phyloP scores from a whole-genome alignment of 306 rosid genomes.

The Rosa chinensis region DNA sequence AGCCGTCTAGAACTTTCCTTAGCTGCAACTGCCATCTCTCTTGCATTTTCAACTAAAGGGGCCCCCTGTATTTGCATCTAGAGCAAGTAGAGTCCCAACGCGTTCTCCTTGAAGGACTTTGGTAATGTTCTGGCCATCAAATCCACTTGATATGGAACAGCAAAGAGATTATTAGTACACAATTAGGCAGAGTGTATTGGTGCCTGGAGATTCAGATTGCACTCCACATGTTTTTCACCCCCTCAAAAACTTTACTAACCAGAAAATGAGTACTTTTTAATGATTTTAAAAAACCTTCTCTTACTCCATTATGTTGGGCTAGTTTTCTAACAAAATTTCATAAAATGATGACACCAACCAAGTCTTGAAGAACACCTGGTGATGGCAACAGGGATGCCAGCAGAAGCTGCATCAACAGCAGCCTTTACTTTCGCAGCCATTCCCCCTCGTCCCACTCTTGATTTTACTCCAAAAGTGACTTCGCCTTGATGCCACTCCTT shows the following conservation, averaged over 20 bases:
- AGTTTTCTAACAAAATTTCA: neutral
- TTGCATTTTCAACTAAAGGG: slow-evolving; percentile 53
- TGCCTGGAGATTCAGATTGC: neutral
- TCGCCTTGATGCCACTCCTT: slow-evolving; percentile 82
- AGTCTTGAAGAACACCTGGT: slow-evolving; percentile 55
- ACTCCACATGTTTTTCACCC: neutral
- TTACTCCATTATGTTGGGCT: neutral
- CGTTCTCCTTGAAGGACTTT: slow-evolving; percentile 86
- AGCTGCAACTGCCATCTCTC: slow-evolving; percentile 90
- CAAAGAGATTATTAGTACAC: slow-evolving; percentile 13
- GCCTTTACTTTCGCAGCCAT: slow-evolving; percentile 99
- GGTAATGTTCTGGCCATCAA: slow-evolving; percentile 59
- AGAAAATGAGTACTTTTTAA: neutral
- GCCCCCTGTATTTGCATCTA: slow-evolving; percentile 69
- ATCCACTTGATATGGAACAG: slow-evolving; percentile 60
- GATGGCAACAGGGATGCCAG: slow-evolving; percentile 92
- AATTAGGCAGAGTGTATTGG: slow-evolving; percentile 9
- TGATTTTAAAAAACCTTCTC: neutral
- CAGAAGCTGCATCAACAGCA: slow-evolving; percentile 79
- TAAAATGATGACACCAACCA: slow-evolving; percentile 3
- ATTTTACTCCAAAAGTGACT: slow-evolving; percentile 95
- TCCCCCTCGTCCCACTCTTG: slow-evolving; percentile 98
- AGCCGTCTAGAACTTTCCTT: slow-evolving; percentile 92
- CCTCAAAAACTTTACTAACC: slow-evolving; percentile 7
- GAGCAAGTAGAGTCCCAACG: slow-evolving; percentile 86